A percentile compares a stretch with the other conserved stretches of the same genome.
phyloP scores from a whole-genome alignment of 768 basidiomycete species.

The Boletus fagicola region DNA sequence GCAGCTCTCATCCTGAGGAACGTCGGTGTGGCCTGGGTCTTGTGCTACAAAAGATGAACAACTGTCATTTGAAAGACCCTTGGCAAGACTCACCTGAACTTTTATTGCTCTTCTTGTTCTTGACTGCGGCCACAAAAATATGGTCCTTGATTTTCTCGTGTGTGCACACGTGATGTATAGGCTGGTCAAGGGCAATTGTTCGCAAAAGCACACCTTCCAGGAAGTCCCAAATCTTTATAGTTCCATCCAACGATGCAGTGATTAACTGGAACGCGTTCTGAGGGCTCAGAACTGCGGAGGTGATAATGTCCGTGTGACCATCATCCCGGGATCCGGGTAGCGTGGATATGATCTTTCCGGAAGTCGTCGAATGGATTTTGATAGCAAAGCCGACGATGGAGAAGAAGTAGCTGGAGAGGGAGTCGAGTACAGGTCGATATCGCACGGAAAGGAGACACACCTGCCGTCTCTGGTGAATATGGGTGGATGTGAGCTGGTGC shows the following conservation, averaged over 20 bases:
- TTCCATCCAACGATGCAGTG: constrained; percentile 81
- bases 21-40: neutral
- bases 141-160: constrained; percentile 67
- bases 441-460: constrained; percentile 40
- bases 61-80: neutral
- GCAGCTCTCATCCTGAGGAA: constrained; percentile 41
- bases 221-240: constrained; percentile 90
- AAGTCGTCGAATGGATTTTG: constrained; percentile 79
- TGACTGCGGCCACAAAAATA: constrained; percentile 68
- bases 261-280: constrained; percentile 88
- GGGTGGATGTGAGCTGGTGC: constrained; percentile 61
- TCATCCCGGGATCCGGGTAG: constrained; percentile 54
- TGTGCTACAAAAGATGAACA: constrained; percentile 14
- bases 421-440: constrained; percentile 15
- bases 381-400: constrained; percentile 77
- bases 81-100: constrained; percentile 15
- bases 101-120: constrained; percentile 45
- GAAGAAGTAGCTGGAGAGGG: constrained; percentile 75
- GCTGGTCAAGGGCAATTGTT: constrained; percentile 66
- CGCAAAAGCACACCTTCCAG: constrained; percentile 78
- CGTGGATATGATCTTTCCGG: constrained; percentile 79
- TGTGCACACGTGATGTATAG: constrained; percentile 68
- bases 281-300: constrained; percentile 75
- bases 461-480: constrained; percentile 88
- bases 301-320: constrained; percentile 53